Conservation (phyloP, 257 asterid genomes). For the Petunia secreta region DNA sequence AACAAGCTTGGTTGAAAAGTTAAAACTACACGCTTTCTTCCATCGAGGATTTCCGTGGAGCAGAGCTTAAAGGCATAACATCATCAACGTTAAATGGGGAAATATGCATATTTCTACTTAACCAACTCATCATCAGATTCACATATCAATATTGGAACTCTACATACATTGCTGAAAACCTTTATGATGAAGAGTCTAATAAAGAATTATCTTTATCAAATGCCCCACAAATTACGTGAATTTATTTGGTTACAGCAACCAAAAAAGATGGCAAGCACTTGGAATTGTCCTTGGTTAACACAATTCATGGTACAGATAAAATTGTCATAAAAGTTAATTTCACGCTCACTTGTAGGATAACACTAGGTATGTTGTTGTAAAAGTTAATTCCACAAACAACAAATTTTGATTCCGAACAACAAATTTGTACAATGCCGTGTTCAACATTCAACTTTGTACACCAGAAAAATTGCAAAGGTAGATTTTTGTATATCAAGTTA, state of each 20-base stretch:
- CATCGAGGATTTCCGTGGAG: background rate
- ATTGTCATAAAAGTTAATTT: no score
- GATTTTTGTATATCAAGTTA: background rate
- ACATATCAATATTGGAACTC: background rate
- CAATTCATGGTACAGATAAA: no score
- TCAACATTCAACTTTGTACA: no score
- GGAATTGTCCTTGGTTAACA: no score
- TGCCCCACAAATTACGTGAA: background rate
- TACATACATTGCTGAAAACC: slow-evolving; percentile 6
- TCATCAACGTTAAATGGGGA: background rate
- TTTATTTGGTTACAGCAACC: no score
- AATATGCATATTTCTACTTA: background rate
- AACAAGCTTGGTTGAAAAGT: background rate
- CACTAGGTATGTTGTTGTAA: no score
- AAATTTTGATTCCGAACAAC: no score
- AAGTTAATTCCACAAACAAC: no score
- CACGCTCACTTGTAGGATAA: no score
- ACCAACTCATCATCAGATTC: background rate
- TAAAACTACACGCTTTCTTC: background rate
- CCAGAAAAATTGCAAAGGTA: no score
- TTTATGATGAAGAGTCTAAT: background rate
- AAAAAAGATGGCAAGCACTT: no score
- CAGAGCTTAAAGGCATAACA: background rate
- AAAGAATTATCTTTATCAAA: background rate
- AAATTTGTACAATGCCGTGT: no score